A percentile compares a stretch with the other conserved stretches of the same genome.
Conservation (phyloP, 129 eudicot genomes). For the Tagetes patula region DNA sequence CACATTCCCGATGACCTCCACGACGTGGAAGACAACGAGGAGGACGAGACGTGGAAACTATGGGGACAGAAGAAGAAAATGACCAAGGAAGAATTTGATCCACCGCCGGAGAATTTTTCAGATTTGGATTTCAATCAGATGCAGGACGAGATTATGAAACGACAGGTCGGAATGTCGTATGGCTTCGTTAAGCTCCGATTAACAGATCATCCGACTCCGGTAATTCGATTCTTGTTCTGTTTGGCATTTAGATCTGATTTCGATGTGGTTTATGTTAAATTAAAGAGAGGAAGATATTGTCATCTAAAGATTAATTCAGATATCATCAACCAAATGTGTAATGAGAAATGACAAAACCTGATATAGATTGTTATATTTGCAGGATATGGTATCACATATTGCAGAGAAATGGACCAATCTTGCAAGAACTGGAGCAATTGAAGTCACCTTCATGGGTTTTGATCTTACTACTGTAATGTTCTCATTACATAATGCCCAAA, state of each 20-base stretch:
- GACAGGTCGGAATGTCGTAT: constrained; percentile 66
- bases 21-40: constrained; percentile 89
- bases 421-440: constrained; percentile 75
- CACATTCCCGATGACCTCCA: constrained; percentile 81
- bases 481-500: constrained; percentile 78
- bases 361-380: constrained; percentile 14
- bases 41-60: constrained; percentile 77
- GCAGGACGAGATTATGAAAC: constrained; percentile 72
- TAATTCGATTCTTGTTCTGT: constrained; percentile 20
- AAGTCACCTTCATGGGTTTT: constrained; percentile 64
- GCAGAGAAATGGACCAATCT: constrained; percentile 82
- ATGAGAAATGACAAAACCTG: not conserved
- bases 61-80: constrained; percentile 72
- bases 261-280: not conserved
- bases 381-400: constrained; percentile 67
- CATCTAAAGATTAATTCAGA: not conserved
- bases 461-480: constrained; percentile 86
- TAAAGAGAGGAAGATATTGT: not conserved
- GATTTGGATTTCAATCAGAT: constrained; percentile 44
- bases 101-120: constrained; percentile 65
- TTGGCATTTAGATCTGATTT: constrained; percentile 9
- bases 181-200: constrained; percentile 83
- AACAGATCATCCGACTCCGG: constrained; percentile 59
- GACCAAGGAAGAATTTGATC: constrained; percentile 49
- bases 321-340: not conserved